Base-by-base conservation (phyloP, 768 basidiomycete genomes). In the Leccinum broughii region DNA sequence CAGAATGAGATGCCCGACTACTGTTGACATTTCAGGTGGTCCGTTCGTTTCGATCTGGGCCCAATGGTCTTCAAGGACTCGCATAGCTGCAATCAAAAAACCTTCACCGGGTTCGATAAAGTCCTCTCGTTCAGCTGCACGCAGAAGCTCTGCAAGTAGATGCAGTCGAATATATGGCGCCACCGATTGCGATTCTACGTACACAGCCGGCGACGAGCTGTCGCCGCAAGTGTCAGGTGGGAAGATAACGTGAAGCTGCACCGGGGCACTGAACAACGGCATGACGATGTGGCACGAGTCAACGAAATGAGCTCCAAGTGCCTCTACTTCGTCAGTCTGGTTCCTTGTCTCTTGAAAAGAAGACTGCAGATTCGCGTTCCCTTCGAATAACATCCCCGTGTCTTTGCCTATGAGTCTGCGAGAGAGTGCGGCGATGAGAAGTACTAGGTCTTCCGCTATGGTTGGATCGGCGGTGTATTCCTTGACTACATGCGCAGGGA, bases 111-210 rank as follows among this genome's bases (percentile, higher is more conserved):
- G 71, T 58, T 87, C 83, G n/a, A 86, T 70, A 44, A 91, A 83
- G 22, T 81, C 78, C 3, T 78, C 79, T 6, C 74, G 73, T 55
- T 82, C 75, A 72, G 90, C 81, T 10, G 80, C 82, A 6, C 70
- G 56, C n/a, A 94, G 77, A 20, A 94, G 76, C 26, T 77, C 77
- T 4, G 86, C 82, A 35, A 92, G 80, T n/a, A 97, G 81, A 68
- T 95, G 87, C 4, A 96, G 82, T 22, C 92, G 86, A 57, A 95
- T 77, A 72, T 96, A 96, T 1, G 92, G 83, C 0, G 95, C 84
- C 4, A 89, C 78, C 1, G 83, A 81, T 1, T 76, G 68, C 1
- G 92, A 93, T 1, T 87, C 82, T 56, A 96, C 70, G 70, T 88
- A 96, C 75, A 95, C 84, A 0, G 92, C 85, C 0, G 87, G 83